Base-by-base conservation (phyloP, 305 asterid species). In the Rubia peregrina region DNA sequence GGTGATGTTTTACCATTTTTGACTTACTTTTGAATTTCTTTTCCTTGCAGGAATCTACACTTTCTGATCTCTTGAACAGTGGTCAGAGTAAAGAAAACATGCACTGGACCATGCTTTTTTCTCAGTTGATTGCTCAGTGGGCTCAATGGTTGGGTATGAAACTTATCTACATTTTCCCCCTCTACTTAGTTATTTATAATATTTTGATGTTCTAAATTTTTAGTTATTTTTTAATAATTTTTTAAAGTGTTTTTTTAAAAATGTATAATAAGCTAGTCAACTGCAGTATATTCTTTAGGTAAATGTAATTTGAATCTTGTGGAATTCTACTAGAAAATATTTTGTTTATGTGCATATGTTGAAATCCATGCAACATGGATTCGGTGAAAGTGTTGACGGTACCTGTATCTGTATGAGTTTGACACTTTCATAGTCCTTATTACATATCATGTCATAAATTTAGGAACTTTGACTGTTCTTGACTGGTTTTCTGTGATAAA, bases 81-180 rank as follows among this genome's bases (percentile, higher is more conserved):
- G 88, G 88, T 57, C 83, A 79, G 76, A 79, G 73, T 40, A 83
- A 73, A 73, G 97, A 82, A 78, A 84, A 70, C 64, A 74, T 78
- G 81, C 97, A 91, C 73, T 93, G 98, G 98, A 71, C 91, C 4
- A 76, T 87, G 69, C 84, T 90, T 33, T 91, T 93, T 74, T 84
- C 96, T 8, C 84, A 88, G 24, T 77, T 93, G 77, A 87, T 93
- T 68, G 88, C 95, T 14, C 93, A 93, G 83, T 93, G 98, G 98
- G 96, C 96, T 44, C 98, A 93, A 33, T 93, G 96, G 96, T 77
- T 93, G 80, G 96, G 98, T 92, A 40, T 42, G 93, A 51, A 73
- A 36, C 30, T 1, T 9, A 38, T 38, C 12, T 63, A 6, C 19
- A 1, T 33, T 17, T 63, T 33, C 30, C 30, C 30, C 57, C 57